Base-by-base conservation (phyloP, 1,284 basidiomycete genomes). In the Phlebopus sp. region DNA sequence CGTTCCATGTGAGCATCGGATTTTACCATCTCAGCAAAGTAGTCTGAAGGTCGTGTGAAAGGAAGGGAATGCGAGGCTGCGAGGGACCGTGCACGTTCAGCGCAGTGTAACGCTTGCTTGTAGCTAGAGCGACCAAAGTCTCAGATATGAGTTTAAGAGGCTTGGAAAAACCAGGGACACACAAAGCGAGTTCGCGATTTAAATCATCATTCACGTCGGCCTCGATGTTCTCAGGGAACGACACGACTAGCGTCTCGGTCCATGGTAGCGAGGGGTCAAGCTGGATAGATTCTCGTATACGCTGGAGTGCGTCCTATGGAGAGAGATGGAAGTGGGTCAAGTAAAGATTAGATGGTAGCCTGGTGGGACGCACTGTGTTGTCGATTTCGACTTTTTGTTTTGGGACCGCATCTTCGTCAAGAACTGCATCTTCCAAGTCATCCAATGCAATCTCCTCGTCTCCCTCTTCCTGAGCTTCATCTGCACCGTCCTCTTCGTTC, bases 11-110 rank as follows among this genome's bases (percentile, higher is more conserved):
- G 97, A 18, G 91, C 78, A 63, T 99, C 97, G 21, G 86, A 88
- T 73, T 99, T 99, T 60, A 98, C 89, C 96, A 99, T 99, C 73
- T 99, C 96, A 17, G 96, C 96, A 61, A 97, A 99, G 69, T 94
- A 99, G 72, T 99, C 97, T 1, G 79, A 60, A 0, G 96, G 96
- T n/a, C 97, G 86, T 9, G 89, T 86, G 71, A 97, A 99, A 1
- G 92, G 85, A 55, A 96, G 78, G 38, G 81, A 77, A 55, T 86
- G 81, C 59, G 88, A 84, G 29, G 76, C 69, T 39, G 92, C 91
- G 25, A 92, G 82, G 17, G 78, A 66, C 42, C 84, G 84, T 0
- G 93, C 94, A 34, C 78, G 70, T 41, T 86, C 80, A 9, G 90
- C 92, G 29, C 84, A 75, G 56, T 94, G 85, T 0, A 98, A 75